These are phyloP conservation scores for Chrysopogon serrulatus DNA, from an alignment of 176 grass and related monocot genomes.

Conservation along the genomic window DNA sequence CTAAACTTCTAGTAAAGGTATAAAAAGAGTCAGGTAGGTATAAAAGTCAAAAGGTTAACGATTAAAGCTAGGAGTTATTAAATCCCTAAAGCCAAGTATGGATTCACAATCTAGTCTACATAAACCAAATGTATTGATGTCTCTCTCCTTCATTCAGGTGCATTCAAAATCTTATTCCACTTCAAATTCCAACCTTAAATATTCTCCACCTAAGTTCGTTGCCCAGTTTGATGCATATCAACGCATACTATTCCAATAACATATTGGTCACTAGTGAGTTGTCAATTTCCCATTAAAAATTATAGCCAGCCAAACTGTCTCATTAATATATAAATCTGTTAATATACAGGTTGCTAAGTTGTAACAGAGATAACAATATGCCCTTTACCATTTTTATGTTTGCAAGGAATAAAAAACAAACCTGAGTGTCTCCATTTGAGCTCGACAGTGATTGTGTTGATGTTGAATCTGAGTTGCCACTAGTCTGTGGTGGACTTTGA, in stretches of 20 bases:
- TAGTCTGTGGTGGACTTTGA: conserved; percentile 75
- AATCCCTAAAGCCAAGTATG: neutral
- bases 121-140: conserved; percentile 4
- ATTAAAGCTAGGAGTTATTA: neutral
- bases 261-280: neutral
- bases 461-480: conserved; percentile 84
- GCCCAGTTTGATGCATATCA: neutral
- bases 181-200: neutral
- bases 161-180: neutral
- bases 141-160: neutral
- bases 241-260: neutral
- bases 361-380: neutral
- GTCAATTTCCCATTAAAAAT: neutral
- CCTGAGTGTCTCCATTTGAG: conserved; percentile 92
- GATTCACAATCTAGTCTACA: conserved; percentile 1
- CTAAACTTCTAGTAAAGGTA: neutral
- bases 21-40: neutral
- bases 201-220: neutral
- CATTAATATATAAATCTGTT: neutral
- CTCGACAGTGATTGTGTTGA: conserved; percentile 85
- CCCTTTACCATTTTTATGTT: neutral
- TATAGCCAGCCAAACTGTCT: neutral
- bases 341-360: neutral
- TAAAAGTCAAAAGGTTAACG: conserved; percentile 3
- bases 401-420: conserved; percentile 31